A percentile compares a stretch with the other conserved stretches of the same genome.
phyloP scores from a whole-genome alignment of 805 yeast species.

The Clavispora fructus region DNA sequence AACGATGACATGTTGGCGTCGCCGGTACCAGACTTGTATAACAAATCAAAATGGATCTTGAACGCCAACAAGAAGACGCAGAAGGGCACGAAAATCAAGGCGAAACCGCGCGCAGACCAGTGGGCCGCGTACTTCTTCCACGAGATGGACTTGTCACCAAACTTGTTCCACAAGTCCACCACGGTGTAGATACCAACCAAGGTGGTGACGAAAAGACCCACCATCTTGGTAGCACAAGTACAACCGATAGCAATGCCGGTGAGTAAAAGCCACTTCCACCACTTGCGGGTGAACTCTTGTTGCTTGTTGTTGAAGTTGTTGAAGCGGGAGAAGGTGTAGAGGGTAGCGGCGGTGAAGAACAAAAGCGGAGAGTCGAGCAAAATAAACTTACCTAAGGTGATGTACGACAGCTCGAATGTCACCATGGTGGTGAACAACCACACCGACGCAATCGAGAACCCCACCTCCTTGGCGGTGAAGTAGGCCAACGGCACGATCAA shows the following conservation, averaged over 20 bases:
- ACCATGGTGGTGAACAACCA: conserved; percentile 82
- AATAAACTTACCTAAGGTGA: conserved; percentile 83
- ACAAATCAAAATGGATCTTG: conserved; percentile 69
- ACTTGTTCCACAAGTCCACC: conserved; percentile 78
- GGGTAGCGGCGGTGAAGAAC: conserved; percentile 82
- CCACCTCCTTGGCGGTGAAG: conserved; percentile 70
- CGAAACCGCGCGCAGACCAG: conserved; percentile 62
- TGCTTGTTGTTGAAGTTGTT: conserved; percentile 50
- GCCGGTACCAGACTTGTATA: conserved; percentile 76
- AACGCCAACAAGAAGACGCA: conserved; percentile 59
- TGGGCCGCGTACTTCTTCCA: conserved; percentile 49
- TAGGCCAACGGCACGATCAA: conserved; percentile 84
- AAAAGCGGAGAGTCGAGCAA: conserved; percentile 86
- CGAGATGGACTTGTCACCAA: conserved; percentile 60
- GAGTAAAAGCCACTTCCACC: conserved; percentile 91
- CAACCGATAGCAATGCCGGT: conserved; percentile 88
- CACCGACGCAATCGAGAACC: conserved; percentile 62
- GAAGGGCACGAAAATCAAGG: conserved; percentile 62
- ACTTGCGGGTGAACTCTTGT: conserved; percentile 56
- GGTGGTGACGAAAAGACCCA: conserved; percentile 85
- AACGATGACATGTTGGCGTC: conserved; percentile 74
- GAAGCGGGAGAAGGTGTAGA: conserved; percentile 67
- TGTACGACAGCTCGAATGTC: conserved; percentile 73
- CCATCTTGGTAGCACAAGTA: conserved; percentile 92
- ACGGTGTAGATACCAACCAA: conserved; percentile 87